Evolutionary conservation across 164 flowering plant species (phyloP), one percentile per base, ranked within the genome.

Genomic region (Dillenia suffruticosa): DNA sequence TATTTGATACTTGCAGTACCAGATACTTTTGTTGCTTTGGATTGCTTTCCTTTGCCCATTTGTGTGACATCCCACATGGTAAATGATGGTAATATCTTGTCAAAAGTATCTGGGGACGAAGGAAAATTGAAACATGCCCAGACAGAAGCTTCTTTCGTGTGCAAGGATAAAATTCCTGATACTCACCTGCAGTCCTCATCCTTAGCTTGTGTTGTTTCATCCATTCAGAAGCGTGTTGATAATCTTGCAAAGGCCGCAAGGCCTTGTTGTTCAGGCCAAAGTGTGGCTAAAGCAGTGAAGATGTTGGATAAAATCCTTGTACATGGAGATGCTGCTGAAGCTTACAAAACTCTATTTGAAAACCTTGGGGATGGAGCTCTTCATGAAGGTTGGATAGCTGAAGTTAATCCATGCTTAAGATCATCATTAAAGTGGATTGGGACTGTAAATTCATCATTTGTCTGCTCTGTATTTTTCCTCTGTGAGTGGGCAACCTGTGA

Each of bases 401-500:
- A 82, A 71, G 91, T 90, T 46, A 88, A 89, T 64, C 84, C 91
- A 10, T 76, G 84, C 68, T 80, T 95, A 65, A 75, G 79, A 58
- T 78, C 93, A 66, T 83, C 92, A 10, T 63, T 95, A 77, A 88
- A 81, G 77, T 84, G 92, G 88, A 81, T 90, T 65, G 82, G 88
- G n/a, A 62, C 69, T 43, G 79, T 82, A 14, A 73, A 72, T 47
- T 59, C 63, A 61, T 75, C 97, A 40, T 69, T 86, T 57, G 26
- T 88, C 57, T 82, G 82, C 70, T 86, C 98, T 45, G 81, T 87
- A 1, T 95, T 95, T 74, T 80, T 90, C 64, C 86, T 95, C 57
- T 88, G 89, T 69, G 99, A 95, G 79, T 95, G 99, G 99, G 97
- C 97, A 51, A 82, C 98, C 26, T 90, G 96, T 77, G 96, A 90